phyloP scores from a whole-genome alignment of 345 rosid species.

The Gossypium herbaceum region DNA sequence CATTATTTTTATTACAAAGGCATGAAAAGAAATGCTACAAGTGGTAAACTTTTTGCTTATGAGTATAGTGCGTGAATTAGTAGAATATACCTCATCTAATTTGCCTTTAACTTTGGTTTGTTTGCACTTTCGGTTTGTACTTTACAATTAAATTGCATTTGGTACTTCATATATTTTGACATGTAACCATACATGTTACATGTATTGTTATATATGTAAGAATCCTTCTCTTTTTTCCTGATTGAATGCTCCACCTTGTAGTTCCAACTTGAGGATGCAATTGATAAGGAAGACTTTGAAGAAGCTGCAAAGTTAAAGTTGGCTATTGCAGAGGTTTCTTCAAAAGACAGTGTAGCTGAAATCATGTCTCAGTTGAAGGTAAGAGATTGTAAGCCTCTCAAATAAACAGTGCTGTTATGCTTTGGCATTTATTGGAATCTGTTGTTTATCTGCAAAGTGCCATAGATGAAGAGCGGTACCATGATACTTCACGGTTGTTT shows the following conservation, averaged over 20 bases:
- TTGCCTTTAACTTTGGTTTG: background rate
- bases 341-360: constrained; percentile 67
- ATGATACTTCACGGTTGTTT: constrained; percentile 75
- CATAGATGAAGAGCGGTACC: constrained; percentile 74
- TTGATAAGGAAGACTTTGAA: constrained; percentile 79
- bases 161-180: background rate
- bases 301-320: constrained; percentile 78
- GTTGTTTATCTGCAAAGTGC: constrained; percentile 49
- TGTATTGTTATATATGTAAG: background rate
- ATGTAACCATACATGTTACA: background rate
- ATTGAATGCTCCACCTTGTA: constrained; percentile 24
- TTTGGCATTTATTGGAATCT: constrained; percentile 17
- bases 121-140: background rate
- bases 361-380: constrained; percentile 83
- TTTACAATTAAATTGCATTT: background rate
- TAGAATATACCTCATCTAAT: background rate
- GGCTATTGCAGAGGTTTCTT: constrained; percentile 66
- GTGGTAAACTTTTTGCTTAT: background rate
- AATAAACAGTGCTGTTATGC: background rate
- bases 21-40: background rate
- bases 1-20: background rate
- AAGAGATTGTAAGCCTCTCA: constrained; percentile 4
- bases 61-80: background rate
- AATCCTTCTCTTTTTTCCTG: background rate
- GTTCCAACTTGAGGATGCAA: constrained; percentile 91